These are phyloP conservation scores for Brettanomyces bruxellensis DNA, from an alignment of 805 yeast species.

Conservation along the genomic window DNA sequence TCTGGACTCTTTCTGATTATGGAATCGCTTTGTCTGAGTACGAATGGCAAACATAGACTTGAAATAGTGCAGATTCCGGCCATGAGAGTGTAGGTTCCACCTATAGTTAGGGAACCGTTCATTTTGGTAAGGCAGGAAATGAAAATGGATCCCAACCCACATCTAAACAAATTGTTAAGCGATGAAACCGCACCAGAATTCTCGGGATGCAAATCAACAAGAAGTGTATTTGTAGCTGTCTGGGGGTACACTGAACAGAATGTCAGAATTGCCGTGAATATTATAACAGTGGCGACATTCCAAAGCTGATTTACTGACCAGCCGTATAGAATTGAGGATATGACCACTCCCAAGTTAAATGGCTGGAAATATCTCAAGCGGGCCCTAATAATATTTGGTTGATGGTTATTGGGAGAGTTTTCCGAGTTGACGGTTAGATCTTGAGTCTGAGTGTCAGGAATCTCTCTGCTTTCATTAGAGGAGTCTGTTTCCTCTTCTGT, in stretches of 20 bases:
- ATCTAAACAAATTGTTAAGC: conserved; percentile 61
- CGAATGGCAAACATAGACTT: not conserved
- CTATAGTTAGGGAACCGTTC: conserved; percentile 46
- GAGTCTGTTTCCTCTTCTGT: conserved; percentile 6
- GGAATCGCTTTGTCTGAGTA: not conserved
- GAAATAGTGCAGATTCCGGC: not conserved
- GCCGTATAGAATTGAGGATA: conserved; percentile 42
- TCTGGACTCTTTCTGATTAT: not conserved
- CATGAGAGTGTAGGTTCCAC: conserved; percentile 70
- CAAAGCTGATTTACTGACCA: conserved; percentile 56
- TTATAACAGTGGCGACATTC: conserved; percentile 44
- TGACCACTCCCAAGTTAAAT: not conserved
- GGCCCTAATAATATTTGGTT: not conserved
- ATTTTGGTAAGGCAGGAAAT: conserved; percentile 57
- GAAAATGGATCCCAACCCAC: conserved; percentile 57
- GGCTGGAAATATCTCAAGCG: not conserved
- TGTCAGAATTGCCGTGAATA: conserved; percentile 48
- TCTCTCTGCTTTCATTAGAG: too few relatives aligned
- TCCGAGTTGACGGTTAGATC: not conserved
- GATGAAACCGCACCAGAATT: conserved; percentile 66
- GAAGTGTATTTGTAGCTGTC: conserved; percentile 49
- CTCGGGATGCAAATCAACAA: conserved; percentile 65
- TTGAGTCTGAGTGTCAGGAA: too few relatives aligned
- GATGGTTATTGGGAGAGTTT: not conserved
- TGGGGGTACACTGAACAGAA: conserved; percentile 45